Conservation (phyloP, 129 eudicot genomes). For the Silybum marianum region DNA sequence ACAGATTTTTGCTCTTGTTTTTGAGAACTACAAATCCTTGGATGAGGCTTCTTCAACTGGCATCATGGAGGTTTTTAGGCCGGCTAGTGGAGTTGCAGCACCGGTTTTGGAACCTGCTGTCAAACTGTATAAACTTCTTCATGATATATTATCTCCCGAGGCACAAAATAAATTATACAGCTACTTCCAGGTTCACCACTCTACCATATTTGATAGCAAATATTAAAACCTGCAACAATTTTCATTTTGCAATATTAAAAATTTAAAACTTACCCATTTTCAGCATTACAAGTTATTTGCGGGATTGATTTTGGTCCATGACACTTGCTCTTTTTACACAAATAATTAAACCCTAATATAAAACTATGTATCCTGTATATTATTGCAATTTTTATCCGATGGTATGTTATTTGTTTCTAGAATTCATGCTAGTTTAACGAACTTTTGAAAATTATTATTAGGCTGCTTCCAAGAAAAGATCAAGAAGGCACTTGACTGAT, state of each 20-base stretch:
- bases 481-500: slow-evolving; percentile 74
- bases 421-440: background rate
- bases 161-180: slow-evolving; percentile 67
- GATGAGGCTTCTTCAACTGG: slow-evolving; percentile 73
- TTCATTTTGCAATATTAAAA: background rate
- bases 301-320: background rate
- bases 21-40: slow-evolving; percentile 78
- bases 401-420: slow-evolving; percentile 11
- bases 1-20: slow-evolving; percentile 60
- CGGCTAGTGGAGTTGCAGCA: slow-evolving; percentile 71
- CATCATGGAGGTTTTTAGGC: slow-evolving; percentile 64
- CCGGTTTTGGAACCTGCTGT: slow-evolving; percentile 81
- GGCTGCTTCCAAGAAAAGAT: slow-evolving; percentile 88
- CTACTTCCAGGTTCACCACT: slow-evolving; percentile 66
- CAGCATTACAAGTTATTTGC: background rate
- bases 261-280: background rate
- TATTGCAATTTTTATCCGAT: slow-evolving; percentile 1
- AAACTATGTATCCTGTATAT: background rate
- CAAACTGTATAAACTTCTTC: slow-evolving; percentile 70
- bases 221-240: background rate
- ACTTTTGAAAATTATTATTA: slow-evolving; percentile 22
- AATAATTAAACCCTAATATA: background rate
- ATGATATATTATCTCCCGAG: slow-evolving; percentile 83
- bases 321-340: background rate
- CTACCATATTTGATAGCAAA: slow-evolving; percentile 5